Evolutionary conservation across 2,329 filamentous ascomycete genomes (phyloP).

Genomic region (Sclerotinia nivalis): DNA sequence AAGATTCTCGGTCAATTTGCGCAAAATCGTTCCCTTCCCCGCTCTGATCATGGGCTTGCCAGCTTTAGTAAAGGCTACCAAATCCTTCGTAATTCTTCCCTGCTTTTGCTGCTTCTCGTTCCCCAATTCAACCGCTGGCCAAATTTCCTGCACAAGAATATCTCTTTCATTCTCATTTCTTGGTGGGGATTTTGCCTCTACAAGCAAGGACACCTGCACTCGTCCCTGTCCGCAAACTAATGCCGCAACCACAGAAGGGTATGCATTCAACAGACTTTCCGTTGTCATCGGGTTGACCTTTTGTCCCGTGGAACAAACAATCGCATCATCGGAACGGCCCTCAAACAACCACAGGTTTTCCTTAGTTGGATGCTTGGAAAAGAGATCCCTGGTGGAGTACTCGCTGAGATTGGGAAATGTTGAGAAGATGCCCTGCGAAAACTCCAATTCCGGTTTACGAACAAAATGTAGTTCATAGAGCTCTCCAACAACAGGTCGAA

Average conservation of each 20-base stretch:
- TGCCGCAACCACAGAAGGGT: background rate
- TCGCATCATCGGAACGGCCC: conserved; percentile 45
- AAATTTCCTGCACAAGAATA: background rate
- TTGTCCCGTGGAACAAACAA: conserved; percentile 48
- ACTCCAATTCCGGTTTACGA: background rate
- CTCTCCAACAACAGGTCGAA: background rate
- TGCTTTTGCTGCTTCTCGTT: background rate
- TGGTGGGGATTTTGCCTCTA: background rate
- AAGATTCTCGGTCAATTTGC: conserved; percentile 5
- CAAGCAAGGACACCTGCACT: background rate
- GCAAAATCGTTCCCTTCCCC: conserved; percentile 25
- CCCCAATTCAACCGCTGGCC: background rate
- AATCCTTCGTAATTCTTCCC: background rate
- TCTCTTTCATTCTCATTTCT: background rate
- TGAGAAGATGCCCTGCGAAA: conserved; percentile 40
- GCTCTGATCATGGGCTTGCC: conserved; percentile 22
- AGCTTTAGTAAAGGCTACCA: background rate
- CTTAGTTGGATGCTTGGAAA: conserved; percentile 43
- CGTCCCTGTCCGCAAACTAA: background rate
- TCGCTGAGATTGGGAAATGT: conserved; percentile 31
- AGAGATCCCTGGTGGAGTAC: conserved; percentile 42
- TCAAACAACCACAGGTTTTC: conserved; percentile 42
- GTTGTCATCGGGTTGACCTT: conserved; percentile 46
- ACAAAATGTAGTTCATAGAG: conserved; percentile 35
- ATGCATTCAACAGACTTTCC: background rate